Evolutionary conservation across 768 basidiomycete species (phyloP), one percentile per base, ranked within the genome.

Genomic region (Trichaptum fuscoviolaceum): DNA sequence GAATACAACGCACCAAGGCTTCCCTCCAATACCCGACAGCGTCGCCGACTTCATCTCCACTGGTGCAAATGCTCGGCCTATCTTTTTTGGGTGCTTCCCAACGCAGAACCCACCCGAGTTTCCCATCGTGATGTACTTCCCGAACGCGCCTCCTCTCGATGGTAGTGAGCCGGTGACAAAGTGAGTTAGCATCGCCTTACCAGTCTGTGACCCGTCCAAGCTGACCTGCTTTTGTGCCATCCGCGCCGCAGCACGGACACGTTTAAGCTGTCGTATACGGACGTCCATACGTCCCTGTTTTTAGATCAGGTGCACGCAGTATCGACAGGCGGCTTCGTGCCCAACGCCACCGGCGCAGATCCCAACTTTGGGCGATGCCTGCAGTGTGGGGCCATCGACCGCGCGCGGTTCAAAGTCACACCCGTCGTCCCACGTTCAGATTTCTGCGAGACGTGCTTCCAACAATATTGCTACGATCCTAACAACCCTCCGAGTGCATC

Each of bases 41-140:
- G 70, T 79, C 0, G 79, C 79, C 3, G 80, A 80, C 17, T 92
- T 90, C 73, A 71, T 88, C 42, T 73, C 77, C 1, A 83, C 82
- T 3, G 89, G 90, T 52, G 81, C 91, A 0, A 91, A 87, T 71
- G 77, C 76, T 58, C 84, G 88, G 25, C 85, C 91, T 1, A 90
- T 89, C 0, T 92, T 94, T 78, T 93, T 92, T 77, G 93, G 92
- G 2, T 93, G 92, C 72, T 77, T 88, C 71, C 83, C 87, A 18
- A 72, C 64, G 3, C 73, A 81, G 60, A 74, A 26, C 3, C 82
- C 87, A 17, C 76, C 84, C 1, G 83, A 85, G 66, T 89, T 82
- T 68, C 91, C 91, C 0, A 69, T 93, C n/a, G 75, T 93, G 57
- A 83, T 93, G 58, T 92, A 90, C 71, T 78, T 93, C 8, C 92